These are phyloP conservation scores for Didymella segeticola DNA, from an alignment of 2,329 filamentous ascomycete genomes.

Conservation along the genomic window DNA sequence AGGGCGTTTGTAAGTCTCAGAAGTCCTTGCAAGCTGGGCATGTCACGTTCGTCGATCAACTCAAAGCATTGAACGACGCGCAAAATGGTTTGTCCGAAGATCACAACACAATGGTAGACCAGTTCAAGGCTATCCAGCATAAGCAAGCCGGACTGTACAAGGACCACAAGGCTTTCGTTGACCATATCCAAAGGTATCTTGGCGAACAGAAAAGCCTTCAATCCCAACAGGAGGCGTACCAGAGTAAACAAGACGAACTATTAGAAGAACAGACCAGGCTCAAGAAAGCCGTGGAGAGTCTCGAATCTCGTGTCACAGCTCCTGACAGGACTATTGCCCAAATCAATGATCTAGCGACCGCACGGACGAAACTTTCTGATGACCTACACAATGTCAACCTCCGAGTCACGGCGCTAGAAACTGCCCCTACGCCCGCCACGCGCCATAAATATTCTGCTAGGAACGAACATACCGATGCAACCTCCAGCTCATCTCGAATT, in stretches of 20 bases:
- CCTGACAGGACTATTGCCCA: background rate
- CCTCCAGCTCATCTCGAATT: background rate
- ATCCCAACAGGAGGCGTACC: background rate
- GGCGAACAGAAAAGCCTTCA: background rate
- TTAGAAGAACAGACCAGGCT: background rate
- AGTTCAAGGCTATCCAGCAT: too few species aligned
- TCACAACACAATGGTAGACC: too few species aligned
- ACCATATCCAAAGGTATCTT: background rate
- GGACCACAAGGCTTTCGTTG: background rate
- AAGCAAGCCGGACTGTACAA: background rate
- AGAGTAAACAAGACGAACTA: background rate
- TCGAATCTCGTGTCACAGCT: background rate
- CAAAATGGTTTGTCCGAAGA: too few species aligned
- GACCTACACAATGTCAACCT: background rate
- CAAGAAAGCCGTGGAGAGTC: background rate
- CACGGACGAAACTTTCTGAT: background rate
- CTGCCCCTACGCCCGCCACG: background rate
- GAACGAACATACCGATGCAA: background rate
- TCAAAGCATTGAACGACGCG: too few species aligned
- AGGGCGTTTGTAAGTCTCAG: background rate
- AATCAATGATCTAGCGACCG: background rate
- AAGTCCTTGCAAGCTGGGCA: background rate
- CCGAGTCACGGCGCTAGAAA: constrained; percentile 2
- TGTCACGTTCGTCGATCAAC: background rate
- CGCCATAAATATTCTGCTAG: background rate